A percentile compares a stretch with the other conserved stretches of the same genome.
phyloP scores from a whole-genome alignment of 495 filamentous ascomycete genomes.

The Aspergillus steynii region DNA sequence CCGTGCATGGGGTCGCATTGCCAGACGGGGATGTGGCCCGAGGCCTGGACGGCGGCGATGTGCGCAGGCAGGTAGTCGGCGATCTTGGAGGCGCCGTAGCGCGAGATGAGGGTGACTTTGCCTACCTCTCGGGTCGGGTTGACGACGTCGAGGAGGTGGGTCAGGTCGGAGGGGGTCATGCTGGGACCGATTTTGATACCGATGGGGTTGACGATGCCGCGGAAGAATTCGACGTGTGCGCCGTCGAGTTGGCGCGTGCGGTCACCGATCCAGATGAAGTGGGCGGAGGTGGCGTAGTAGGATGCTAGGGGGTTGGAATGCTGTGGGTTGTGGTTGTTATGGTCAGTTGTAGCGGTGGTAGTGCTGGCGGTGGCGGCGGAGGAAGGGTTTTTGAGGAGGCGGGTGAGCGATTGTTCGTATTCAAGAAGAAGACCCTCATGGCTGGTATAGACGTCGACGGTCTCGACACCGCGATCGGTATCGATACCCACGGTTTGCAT shows the following conservation, averaged over 20 bases:
- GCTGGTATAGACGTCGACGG: conserved; percentile 93
- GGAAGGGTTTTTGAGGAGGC: conserved; percentile 67
- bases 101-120: conserved; percentile 93
- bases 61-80: conserved; percentile 70
- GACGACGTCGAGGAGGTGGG: conserved; percentile 74
- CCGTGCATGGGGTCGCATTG: conserved; percentile 99
- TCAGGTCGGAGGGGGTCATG: conserved; percentile 71
- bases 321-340: conserved; percentile 10
- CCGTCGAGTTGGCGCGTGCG: conserved; percentile 89
- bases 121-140: conserved; percentile 80
- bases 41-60: conserved; percentile 79
- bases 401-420: conserved; percentile 86
- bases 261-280: conserved; percentile 98
- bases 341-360: conserved; percentile 4
- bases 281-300: conserved; percentile 89
- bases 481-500: conserved; percentile 95
- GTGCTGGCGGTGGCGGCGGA: not conserved
- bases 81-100: conserved; percentile 82
- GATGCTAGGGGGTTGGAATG: conserved; percentile 22
- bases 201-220: conserved; percentile 91
- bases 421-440: conserved; percentile 94
- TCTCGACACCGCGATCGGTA: conserved; percentile 76
- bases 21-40: conserved; percentile 83
- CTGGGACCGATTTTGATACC: conserved; percentile 94
- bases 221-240: conserved; percentile 96